Evolutionary conservation across 257 asterid species (phyloP), one percentile per base, ranked within the genome.

Genomic region (Fraxinus quadrangulata): DNA sequence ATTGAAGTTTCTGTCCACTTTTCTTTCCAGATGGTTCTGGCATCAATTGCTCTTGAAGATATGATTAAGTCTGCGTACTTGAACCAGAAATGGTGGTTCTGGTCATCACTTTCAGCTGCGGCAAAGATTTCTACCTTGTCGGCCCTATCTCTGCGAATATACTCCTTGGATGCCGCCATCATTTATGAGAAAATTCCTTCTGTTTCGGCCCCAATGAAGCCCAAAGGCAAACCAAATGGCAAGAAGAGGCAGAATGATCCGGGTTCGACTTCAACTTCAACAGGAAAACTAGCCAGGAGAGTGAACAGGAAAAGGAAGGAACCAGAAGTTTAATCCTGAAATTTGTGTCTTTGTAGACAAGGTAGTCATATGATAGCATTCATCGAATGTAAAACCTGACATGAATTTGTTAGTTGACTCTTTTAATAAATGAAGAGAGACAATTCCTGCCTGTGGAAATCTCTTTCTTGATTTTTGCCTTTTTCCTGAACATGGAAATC

Each of bases 11-110:
- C 26, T 66, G 13, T 23, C 2, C 30, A 66, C 1, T 39, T 12
- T 33, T 34, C 21, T 56, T 54, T 56, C 17, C 78, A 81, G 85
- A 81, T 77, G 85, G 82, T 77, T 40, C 79, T 77, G 30, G 81
- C 78, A 26, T 54, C 54, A n/a, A 72, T 81, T 19, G 76, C 78
- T 36, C 74, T 81, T 77, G 76, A 81, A 67, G 81, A 81, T 23
- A 77, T 77, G 81, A 67, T 81, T 3, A 77, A 73, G 76, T 37
- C 74, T 9, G 70, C 56, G 56, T 72, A 77, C 70, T 47, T 77
- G 19, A 39, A 33, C 24, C 9, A 6, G 28, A 34, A 70, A 34
- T 77, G 85, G 79, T 67, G 69, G 45, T 67, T 56, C 54, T 73
- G 76, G 79, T 73, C 81, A 47, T 72, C 68, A 19, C 68, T 73